Percentiles rank a stretch among this genome's conserved stretches.
phyloP scores from a whole-genome alignment of 2,329 filamentous ascomycete species.

The Alternaria sp. region DNA sequence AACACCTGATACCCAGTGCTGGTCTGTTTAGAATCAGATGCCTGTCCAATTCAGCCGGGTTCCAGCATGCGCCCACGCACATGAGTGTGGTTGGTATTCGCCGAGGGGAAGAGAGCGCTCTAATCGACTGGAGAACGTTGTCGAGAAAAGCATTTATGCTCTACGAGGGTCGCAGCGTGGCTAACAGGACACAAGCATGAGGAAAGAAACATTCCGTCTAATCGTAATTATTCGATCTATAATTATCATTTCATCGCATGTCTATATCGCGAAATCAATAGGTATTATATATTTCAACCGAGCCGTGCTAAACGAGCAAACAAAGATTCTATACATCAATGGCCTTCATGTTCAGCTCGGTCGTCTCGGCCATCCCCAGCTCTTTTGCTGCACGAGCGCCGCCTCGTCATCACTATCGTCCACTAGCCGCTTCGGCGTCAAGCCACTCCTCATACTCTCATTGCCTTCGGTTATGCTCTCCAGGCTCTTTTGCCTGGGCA shows the following conservation, averaged over 20 bases:
- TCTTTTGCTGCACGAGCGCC: slow-evolving; percentile 27
- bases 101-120: background rate
- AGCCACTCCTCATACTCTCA: slow-evolving; percentile 33
- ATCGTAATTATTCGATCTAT: background rate
- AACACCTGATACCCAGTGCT: background rate
- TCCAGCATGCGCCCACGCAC: background rate
- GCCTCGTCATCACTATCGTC: slow-evolving; percentile 38
- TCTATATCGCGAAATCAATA: background rate
- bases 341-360: background rate
- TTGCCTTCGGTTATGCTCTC: slow-evolving; percentile 35
- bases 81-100: background rate
- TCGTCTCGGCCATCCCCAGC: slow-evolving; percentile 15
- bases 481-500: slow-evolving; percentile 28
- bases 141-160: background rate
- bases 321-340: background rate
- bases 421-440: slow-evolving; percentile 18
- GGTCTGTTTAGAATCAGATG: background rate
- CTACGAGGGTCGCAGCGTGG: background rate
- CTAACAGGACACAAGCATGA: background rate
- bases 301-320: background rate
- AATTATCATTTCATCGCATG: background rate
- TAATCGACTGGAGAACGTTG: background rate
- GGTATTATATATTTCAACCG: background rate
- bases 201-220: background rate
- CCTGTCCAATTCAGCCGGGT: background rate